Evolutionary conservation across 331 rosid genomes (phyloP).

Genomic region (Quercus lobata): DNA sequence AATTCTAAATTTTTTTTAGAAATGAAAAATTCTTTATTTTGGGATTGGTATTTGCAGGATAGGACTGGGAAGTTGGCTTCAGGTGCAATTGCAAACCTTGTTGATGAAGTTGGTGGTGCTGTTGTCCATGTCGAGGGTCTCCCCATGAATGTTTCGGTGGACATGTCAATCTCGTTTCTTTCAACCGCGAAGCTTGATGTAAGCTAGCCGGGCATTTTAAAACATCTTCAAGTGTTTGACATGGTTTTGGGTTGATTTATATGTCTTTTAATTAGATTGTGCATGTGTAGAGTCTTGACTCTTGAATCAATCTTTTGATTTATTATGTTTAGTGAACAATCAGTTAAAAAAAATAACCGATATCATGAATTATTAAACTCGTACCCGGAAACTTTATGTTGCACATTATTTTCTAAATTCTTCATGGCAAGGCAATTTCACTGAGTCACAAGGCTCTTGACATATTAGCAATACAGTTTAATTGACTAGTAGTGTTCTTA

Average conservation of each 20-base stretch:
- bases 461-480: no score
- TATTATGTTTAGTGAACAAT: neutral
- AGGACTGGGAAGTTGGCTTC: constrained; percentile 56
- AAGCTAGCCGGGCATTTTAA: constrained; percentile 19
- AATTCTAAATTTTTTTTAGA: neutral
- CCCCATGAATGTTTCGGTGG: constrained; percentile 86
- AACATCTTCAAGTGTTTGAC: neutral
- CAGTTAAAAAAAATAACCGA: no score
- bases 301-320: neutral
- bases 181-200: constrained; percentile 55
- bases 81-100: constrained; percentile 76
- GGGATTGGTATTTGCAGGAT: constrained; percentile 43
- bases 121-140: constrained; percentile 56
- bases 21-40: neutral
- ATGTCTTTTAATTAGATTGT: constrained; percentile 6
- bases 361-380: no score
- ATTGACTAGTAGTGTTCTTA: neutral
- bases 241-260: neutral
- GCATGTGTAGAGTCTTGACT: neutral
- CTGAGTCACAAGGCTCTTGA: no score
- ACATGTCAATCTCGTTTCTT: constrained; percentile 77
- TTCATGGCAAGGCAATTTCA: no score
- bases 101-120: constrained; percentile 78
- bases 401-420: no score
- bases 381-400: no score